Base-by-base conservation (phyloP, 2,329 filamentous ascomycete species). In the Calonectria ilicicola region DNA sequence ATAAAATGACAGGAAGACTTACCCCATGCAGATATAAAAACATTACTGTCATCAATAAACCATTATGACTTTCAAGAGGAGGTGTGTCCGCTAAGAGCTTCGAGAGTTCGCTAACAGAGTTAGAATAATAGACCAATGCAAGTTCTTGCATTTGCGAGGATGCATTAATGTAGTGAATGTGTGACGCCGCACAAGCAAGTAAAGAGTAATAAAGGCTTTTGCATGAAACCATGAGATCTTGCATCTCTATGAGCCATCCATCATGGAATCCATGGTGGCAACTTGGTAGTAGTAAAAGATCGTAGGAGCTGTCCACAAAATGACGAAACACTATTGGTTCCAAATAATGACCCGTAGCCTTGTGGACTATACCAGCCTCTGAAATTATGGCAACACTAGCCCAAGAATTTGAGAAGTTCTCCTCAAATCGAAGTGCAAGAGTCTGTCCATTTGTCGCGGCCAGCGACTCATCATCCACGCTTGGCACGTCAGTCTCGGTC, bases 121-220 rank as follows among this genome's bases (percentile, higher is more conserved):
- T 73, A 0, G 76, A 77, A 40, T 79, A 81, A 26, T 80, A 80
- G 0, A 69, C 72, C 0, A 80, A 65, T 0, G 78, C 72, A 7
- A 80, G 72, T 10, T 76, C 74, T 40, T 79, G 72, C 73, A 77
- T 77, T 15, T 67, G 71, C 23, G 65, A 66, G 0, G 74, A 72
- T 0, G 62, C 29, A 21, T 78, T 75, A 14, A 69, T 71, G 3
- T 75, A 69, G 62, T 79, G 74, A 5, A 80, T 69, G 9, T 80
- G 79, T 1, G 79, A 79, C 3, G 79, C 78, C 10, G 77, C 76
- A 40, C 77, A 79, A 14, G 79, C 79, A 47, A 82, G 65, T 1
- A 82, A 79, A 12, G 81, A 80, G 32, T 80, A 81, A 47, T 80
- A 77, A 0, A 82, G 70, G 35, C 78, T 79, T 56, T 80, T 77